Base-by-base conservation (phyloP, 495 filamentous ascomycete genomes). In the Penicillium tannophilum region DNA sequence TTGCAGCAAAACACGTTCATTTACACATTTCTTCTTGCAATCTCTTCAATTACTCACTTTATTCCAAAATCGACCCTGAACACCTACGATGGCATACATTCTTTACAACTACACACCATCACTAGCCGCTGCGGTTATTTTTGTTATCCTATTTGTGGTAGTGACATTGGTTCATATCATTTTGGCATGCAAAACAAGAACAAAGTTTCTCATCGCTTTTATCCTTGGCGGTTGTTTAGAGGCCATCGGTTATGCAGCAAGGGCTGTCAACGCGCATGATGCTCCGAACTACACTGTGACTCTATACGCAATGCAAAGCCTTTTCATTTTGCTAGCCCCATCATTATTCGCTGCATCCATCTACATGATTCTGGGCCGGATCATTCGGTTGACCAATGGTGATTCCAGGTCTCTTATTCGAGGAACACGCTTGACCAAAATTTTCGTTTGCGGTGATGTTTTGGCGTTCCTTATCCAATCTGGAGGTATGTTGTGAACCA, bases 151-250 rank as follows among this genome's bases (percentile, higher is more conserved):
- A 83, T 90, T 69, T 59, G 59, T 56, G 35, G 73, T 53, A 8
- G 65, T 75, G 1, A 69, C 81, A 4, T 12, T 75, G 2, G 58
- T 69, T 3, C 87, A 90, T 59, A 24, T 68, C 26, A 77, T 72
- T 49, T 79, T 88, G 7, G 48, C 75, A 39, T 72, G 65, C 26
- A 75, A 69, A 17, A 72, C 73, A 14, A 30, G 35, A 58, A 81
- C 78, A 8, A 88, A 82, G 82, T 89, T 84, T 66, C 84, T 89
- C 47, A 79, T 82, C 8, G 79, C 87, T 0, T 78, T 89, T 26
- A 50, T 84, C 5, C 57, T 87, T 33, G 86, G 85, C 8, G 81
- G 82, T 39, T 52, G 81, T 16, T 84, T 84, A 84, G 76, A 69
- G 77, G 71, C 28, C 12, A 30, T 58, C 24, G 50, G 53, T 3